These are phyloP conservation scores for Sindora glabra DNA, from an alignment of 306 rosid species.

Conservation along the genomic window DNA sequence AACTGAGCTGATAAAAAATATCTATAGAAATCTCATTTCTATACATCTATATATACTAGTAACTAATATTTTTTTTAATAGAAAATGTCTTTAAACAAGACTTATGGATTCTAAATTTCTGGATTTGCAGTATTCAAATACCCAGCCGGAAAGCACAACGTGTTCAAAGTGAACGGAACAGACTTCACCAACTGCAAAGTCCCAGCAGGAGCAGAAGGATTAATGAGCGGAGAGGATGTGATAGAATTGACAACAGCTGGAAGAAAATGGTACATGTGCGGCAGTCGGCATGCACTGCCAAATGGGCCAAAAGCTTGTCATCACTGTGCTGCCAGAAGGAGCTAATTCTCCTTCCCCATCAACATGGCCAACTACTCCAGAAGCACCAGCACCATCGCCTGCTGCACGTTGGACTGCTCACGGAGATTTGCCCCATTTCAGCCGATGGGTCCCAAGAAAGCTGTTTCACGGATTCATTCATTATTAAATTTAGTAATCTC, in stretches of 20 bases:
- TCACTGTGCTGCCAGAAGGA: constrained; percentile 11
- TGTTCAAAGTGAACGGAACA: constrained; percentile 10
- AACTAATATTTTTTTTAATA: no score
- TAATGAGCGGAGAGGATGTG: not conserved
- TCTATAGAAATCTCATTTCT: no score
- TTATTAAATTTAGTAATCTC: no score
- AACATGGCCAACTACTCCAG: not conserved
- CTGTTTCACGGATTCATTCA: not conserved
- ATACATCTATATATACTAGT: no score
- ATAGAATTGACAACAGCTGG: not conserved
- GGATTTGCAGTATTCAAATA: constrained; percentile 14
- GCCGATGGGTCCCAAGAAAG: not conserved
- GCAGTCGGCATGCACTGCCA: not conserved
- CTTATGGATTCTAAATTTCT: no score
- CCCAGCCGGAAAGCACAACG: not conserved
- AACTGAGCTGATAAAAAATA: no score
- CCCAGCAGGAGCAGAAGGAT: not conserved
- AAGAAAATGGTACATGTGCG: constrained; percentile 19
- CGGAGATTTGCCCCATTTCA: not conserved
- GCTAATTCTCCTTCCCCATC: not conserved
- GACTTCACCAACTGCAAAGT: constrained; percentile 8
- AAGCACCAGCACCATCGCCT: not conserved
- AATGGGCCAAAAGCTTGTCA: constrained; percentile 5
- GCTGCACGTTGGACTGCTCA: no score
- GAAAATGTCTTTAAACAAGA: no score